phyloP scores from a whole-genome alignment of 257 asterid species.

The Solanum boliviense region DNA sequence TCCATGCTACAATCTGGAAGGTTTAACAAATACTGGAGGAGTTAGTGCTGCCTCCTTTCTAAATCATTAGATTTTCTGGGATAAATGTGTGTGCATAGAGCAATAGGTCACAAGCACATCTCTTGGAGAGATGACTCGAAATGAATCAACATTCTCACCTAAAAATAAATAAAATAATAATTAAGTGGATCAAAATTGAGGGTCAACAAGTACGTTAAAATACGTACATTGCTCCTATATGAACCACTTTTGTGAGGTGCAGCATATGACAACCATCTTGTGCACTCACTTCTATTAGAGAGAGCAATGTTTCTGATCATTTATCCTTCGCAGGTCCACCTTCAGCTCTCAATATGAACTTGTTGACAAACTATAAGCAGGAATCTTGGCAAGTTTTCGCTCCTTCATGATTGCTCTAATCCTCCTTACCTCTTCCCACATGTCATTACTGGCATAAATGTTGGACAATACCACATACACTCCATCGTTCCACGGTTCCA shows the following conservation, averaged over 20 bases:
- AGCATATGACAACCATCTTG: neutral
- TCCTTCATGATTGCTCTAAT: conserved; percentile 53
- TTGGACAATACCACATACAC: conserved; percentile 73
- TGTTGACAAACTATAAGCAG: conserved; percentile 60
- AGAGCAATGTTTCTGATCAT: neutral
- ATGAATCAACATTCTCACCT: neutral
- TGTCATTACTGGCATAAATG: conserved; percentile 63
- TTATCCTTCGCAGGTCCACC: neutral
- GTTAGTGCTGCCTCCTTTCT: neutral
- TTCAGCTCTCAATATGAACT: conserved; percentile 2
- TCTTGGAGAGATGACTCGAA: neutral
- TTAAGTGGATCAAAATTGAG: neutral
- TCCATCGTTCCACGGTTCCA: conserved; percentile 81
- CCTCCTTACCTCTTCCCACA: conserved; percentile 74
- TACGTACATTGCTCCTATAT: neutral
- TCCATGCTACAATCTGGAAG: conserved; percentile 79
- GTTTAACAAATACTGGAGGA: conserved; percentile 1
- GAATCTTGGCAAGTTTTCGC: conserved; percentile 48
- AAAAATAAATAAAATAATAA: neutral
- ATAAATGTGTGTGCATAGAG: neutral
- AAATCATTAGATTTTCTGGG: neutral
- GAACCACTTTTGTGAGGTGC: neutral
- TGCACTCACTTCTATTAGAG: neutral
- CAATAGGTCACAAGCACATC: neutral
- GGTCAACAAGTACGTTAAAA: neutral